Conservation (phyloP, 805 yeast genomes). For the Ogataea sp. region DNA sequence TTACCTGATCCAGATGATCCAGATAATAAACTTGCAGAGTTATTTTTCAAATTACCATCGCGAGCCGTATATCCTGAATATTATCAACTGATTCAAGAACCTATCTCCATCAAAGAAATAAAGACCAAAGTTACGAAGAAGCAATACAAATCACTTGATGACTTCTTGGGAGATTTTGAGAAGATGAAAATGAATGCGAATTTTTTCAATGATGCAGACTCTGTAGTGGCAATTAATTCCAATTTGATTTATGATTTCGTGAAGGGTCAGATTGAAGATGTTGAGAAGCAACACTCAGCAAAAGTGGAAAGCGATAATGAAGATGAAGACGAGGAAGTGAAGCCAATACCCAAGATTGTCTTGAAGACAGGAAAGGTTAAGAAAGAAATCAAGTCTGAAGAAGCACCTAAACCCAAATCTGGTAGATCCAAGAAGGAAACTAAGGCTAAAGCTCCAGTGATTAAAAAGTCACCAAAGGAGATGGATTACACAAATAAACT, state of each 20-base stretch:
- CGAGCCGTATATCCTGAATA: constrained; percentile 75
- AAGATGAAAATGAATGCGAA: constrained; percentile 65
- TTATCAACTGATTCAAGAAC: constrained; percentile 52
- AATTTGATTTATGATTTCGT: constrained; percentile 48
- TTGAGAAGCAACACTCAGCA: constrained; percentile 22
- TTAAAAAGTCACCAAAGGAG: constrained; percentile 1
- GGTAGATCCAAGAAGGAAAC: neutral
- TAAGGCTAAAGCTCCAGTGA: neutral
- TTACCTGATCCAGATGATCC: constrained; percentile 26
- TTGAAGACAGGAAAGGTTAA: neutral
- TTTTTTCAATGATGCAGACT: constrained; percentile 58
- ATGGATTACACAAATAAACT: constrained; percentile 13
- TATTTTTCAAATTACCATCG: constrained; percentile 67
- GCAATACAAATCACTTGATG: constrained; percentile 29
- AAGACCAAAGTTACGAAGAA: constrained; percentile 34
- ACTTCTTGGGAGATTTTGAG: constrained; percentile 53
- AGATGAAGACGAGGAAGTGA: neutral
- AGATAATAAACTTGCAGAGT: constrained; percentile 29
- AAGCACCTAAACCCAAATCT: constrained; percentile 1
- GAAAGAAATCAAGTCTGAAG: constrained; percentile 1
- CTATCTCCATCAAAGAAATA: constrained; percentile 67
- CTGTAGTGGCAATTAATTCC: constrained; percentile 64
- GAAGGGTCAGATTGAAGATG: constrained; percentile 36
- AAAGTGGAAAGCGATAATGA: constrained; percentile 11
- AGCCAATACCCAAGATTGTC: neutral